These are phyloP conservation scores for Trichoderma guizhouense DNA, from an alignment of 2,329 filamentous ascomycete species.

Conservation along the genomic window DNA sequence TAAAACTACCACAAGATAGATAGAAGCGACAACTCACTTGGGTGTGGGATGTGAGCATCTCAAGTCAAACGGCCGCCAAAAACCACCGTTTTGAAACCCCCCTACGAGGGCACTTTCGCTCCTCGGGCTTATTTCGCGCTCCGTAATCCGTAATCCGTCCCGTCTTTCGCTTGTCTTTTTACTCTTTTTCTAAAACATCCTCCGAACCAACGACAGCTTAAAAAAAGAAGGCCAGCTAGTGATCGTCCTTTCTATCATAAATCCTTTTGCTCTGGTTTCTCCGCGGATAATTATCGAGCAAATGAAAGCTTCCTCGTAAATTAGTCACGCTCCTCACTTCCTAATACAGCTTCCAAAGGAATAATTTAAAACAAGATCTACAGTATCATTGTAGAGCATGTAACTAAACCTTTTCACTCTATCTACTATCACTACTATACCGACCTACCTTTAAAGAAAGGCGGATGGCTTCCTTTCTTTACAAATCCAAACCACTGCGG, in stretches of 20 bases:
- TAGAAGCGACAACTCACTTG: not conserved
- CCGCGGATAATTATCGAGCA: not conserved
- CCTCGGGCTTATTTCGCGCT: not conserved
- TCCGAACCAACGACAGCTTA: not conserved
- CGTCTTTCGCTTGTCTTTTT: not conserved
- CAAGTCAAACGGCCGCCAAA: not conserved
- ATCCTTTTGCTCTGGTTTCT: not conserved
- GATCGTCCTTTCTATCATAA: not conserved
- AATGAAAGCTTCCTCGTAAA: not conserved
- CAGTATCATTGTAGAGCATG: not conserved
- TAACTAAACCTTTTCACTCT: not conserved
- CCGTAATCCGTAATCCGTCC: not conserved
- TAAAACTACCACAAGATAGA: not conserved
- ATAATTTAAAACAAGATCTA: not conserved
- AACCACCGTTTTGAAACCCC: not conserved
- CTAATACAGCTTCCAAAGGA: not conserved
- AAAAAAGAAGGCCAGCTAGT: not conserved
- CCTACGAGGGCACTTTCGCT: not conserved
- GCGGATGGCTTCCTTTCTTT: not conserved
- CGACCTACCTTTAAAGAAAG: not conserved
- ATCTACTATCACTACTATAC: too few relatives aligned
- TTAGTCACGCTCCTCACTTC: not conserved
- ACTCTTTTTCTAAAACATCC: not conserved
- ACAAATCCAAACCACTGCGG: not conserved
- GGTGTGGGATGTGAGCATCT: not conserved